These are phyloP conservation scores for Ampelomyces quisqualis DNA, from an alignment of 2,329 filamentous ascomycete genomes.

Conservation along the genomic window DNA sequence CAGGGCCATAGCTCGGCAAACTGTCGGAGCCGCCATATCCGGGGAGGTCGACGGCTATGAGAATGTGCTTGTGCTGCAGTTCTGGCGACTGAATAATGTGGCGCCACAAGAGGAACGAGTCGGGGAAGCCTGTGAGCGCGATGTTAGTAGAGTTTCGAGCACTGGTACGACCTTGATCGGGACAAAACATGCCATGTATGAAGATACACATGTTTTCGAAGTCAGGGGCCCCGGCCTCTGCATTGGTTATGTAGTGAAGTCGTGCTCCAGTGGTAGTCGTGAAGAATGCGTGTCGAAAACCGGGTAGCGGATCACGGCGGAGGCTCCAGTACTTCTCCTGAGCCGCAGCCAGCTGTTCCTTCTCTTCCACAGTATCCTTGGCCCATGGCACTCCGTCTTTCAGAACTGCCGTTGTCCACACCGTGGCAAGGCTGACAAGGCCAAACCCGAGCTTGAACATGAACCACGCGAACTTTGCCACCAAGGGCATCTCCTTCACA, in stretches of 20 bases:
- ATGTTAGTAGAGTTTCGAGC: background rate
- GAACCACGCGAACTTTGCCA: constrained; percentile 26
- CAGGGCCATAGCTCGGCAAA: constrained; percentile 52
- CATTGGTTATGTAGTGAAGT: constrained; percentile 57
- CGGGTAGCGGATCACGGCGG: constrained; percentile 47
- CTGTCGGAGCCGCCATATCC: constrained; percentile 61
- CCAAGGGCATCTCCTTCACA: constrained; percentile 5
- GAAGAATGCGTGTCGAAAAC: constrained; percentile 55
- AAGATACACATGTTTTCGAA: constrained; percentile 53
- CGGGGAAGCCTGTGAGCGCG: constrained; percentile 52
- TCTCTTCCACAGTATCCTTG: constrained; percentile 29
- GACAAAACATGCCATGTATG: constrained; percentile 48
- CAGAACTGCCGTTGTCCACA: constrained; percentile 24
- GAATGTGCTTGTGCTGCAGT: constrained; percentile 43
- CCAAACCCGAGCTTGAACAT: constrained; percentile 37
- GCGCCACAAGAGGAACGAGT: constrained; percentile 59
- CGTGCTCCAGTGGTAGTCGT: constrained; percentile 52
- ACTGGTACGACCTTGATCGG: background rate
- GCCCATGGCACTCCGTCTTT: constrained; percentile 34
- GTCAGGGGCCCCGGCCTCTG: constrained; percentile 7
- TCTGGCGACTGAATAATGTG: constrained; percentile 48
- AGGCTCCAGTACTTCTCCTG: constrained; percentile 58
- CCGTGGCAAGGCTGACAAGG: constrained; percentile 25
- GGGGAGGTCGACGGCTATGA: constrained; percentile 60
- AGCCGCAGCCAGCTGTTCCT: constrained; percentile 39